Evolutionary conservation across 228 moss, liverwort and hornwort genomes (phyloP).

Genomic region (Sphagnum magellanicum): DNA sequence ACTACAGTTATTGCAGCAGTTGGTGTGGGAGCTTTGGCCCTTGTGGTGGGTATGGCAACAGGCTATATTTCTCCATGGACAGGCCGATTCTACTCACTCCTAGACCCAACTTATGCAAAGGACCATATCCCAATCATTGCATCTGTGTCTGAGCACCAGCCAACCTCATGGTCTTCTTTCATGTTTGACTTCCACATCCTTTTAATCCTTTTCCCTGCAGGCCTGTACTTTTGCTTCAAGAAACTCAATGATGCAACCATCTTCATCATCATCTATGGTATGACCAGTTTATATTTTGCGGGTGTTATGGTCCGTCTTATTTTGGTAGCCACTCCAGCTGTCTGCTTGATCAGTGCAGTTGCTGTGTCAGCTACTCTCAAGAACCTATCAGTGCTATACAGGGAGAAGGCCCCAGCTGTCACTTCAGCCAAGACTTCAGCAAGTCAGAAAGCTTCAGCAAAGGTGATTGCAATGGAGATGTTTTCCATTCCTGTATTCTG

Average conservation of each 20-base stretch:
- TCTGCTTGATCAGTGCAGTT: conserved; percentile 86
- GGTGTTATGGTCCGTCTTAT: conserved; percentile 99
- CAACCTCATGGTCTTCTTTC: conserved; percentile 98
- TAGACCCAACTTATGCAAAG: conserved; percentile 98
- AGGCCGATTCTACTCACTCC: conserved; percentile 93
- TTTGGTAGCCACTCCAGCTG: conserved; percentile 93
- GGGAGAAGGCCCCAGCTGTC: conserved; percentile 56
- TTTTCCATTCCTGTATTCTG: neutral
- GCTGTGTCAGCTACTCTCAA: conserved; percentile 81
- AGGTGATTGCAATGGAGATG: conserved; percentile 32
- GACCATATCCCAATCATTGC: conserved; percentile 97
- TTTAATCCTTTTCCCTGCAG: conserved; percentile 92
- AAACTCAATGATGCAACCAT: conserved; percentile 80
- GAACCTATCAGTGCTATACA: conserved; percentile 53
- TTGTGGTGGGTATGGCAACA: conserved; percentile 76
- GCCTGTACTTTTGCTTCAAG: conserved; percentile 95
- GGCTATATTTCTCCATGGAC: conserved; percentile 99
- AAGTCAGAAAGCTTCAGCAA: conserved; percentile 79
- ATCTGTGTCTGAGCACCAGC: conserved; percentile 98
- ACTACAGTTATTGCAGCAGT: conserved; percentile 66
- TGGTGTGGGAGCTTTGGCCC: conserved; percentile 56
- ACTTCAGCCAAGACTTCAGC: conserved; percentile 60
- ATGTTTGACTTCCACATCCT: conserved; percentile 99
- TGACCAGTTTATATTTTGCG: conserved; percentile 98
- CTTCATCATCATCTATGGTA: conserved; percentile 88